Conservation (phyloP, 306 rosid genomes). For the Carpinus viminea region DNA sequence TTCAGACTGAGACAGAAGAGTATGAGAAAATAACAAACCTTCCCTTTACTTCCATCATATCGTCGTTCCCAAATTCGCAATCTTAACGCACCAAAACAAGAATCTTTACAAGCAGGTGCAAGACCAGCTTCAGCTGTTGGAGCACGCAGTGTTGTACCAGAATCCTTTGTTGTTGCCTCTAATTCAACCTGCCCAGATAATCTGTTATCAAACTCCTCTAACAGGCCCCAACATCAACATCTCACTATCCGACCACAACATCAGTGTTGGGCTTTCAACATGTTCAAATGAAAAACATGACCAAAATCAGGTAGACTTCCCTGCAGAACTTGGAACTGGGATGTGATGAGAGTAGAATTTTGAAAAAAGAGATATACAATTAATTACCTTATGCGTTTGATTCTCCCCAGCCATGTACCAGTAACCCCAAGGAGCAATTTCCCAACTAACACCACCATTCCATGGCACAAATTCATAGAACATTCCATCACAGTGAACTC, state of each 20-base stretch:
- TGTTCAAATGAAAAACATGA: neutral
- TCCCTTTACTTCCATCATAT: conserved; percentile 80
- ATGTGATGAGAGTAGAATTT: conserved; percentile 10
- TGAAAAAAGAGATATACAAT: conserved; percentile 13
- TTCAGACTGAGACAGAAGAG: neutral
- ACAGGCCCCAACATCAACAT: neutral
- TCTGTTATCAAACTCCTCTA: neutral
- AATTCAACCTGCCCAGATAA: conserved; percentile 63
- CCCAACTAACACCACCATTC: conserved; percentile 82
- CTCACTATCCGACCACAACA: neutral
- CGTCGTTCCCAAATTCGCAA: conserved; percentile 79
- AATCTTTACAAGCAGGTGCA: conserved; percentile 83
- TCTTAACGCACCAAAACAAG: conserved; percentile 66
- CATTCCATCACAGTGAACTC: conserved; percentile 72
- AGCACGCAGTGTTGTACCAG: conserved; percentile 81
- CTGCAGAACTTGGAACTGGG: conserved; percentile 4
- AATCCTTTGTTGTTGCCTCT: conserved; percentile 71
- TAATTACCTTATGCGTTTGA: conserved; percentile 58
- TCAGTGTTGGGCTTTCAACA: neutral
- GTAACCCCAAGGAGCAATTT: conserved; percentile 80
- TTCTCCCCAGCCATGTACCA: conserved; percentile 81
- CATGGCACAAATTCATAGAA: conserved; percentile 95
- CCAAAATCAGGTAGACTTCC: neutral
- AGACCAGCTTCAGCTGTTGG: conserved; percentile 82
- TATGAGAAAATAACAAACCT: conserved; percentile 41